Percentiles rank a stretch among this genome's conserved stretches.
These are phyloP conservation scores for Colletotrichum tofieldiae DNA, from an alignment of 2,329 filamentous ascomycete species.

Conservation along the genomic window DNA sequence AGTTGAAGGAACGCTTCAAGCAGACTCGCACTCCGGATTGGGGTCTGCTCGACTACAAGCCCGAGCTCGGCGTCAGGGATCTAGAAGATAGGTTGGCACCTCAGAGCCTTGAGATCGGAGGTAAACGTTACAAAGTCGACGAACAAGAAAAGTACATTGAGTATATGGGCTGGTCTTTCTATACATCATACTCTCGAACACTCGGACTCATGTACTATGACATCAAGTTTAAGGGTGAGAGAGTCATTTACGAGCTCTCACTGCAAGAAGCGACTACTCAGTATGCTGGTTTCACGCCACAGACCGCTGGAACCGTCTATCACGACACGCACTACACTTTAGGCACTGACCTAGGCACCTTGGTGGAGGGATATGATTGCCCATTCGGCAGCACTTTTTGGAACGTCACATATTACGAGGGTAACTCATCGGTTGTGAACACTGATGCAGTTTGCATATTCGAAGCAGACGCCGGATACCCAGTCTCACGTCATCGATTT, in stretches of 20 bases:
- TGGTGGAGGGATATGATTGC: slow-evolving; percentile 61
- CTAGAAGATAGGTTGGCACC: slow-evolving; percentile 55
- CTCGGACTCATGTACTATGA: slow-evolving; percentile 65
- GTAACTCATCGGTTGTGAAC: slow-evolving; percentile 50
- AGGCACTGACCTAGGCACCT: slow-evolving; percentile 53
- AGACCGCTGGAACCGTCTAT: slow-evolving; percentile 58
- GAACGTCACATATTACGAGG: slow-evolving; percentile 52
- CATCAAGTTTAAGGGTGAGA: slow-evolving; percentile 65
- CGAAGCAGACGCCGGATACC: slow-evolving; percentile 55
- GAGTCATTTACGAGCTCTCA: slow-evolving; percentile 67
- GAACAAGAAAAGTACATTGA: slow-evolving; percentile 62
- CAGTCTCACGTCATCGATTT: slow-evolving; percentile 54
- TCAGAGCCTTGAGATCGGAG: slow-evolving; percentile 55
- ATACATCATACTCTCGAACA: slow-evolving; percentile 60
- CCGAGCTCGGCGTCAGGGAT: slow-evolving; percentile 50
- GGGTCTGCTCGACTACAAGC: slow-evolving; percentile 54
- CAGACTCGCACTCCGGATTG: slow-evolving; percentile 54
- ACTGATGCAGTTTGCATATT: slow-evolving; percentile 57
- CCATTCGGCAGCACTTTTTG: slow-evolving; percentile 57
- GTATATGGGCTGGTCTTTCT: slow-evolving; percentile 69
- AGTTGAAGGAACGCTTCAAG: slow-evolving; percentile 53
- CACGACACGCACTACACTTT: slow-evolving; percentile 59
- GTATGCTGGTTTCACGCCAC: slow-evolving; percentile 65
- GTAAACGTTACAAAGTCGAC: slow-evolving; percentile 62
- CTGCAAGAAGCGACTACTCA: slow-evolving; percentile 69